phyloP scores from a whole-genome alignment of 108 stramenopile genomes.

The Mayamaea pseudoterrestris region DNA sequence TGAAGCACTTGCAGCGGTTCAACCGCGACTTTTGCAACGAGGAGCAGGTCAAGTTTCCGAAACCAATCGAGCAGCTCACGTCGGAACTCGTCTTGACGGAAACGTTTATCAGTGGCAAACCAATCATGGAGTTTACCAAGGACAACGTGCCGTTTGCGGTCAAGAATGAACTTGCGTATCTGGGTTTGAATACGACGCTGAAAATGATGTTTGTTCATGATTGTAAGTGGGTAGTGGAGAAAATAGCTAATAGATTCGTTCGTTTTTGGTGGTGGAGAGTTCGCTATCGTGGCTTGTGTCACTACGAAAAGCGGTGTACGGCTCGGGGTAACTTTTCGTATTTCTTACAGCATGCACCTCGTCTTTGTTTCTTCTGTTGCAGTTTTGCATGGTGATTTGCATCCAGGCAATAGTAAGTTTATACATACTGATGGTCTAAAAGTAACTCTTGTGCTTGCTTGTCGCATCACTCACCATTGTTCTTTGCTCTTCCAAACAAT shows the following conservation, averaged over 20 bases:
- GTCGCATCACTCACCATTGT: too few relatives aligned
- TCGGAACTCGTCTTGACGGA: constrained; percentile 63
- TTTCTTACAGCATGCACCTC: too few relatives aligned
- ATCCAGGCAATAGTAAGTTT: too few relatives aligned
- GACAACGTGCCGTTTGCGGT: constrained; percentile 2
- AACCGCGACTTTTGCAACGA: constrained; percentile 56
- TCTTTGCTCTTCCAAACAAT: too few relatives aligned
- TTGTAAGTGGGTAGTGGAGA: too few relatives aligned
- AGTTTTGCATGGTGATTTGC: constrained; percentile 74
- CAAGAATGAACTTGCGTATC: constrained; percentile 30
- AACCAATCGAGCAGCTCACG: constrained; percentile 62
- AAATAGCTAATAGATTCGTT: constrained; percentile 3
- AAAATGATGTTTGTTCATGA: constrained; percentile 82
- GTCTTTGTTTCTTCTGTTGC: constrained; percentile 3
- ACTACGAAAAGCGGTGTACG: too few relatives aligned
- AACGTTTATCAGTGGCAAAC: constrained; percentile 73
- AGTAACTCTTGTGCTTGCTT: too few relatives aligned
- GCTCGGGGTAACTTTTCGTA: too few relatives aligned
- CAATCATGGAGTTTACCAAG: constrained; percentile 57
- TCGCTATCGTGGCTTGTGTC: too few relatives aligned
- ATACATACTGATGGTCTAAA: too few relatives aligned
- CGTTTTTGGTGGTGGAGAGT: too few relatives aligned
- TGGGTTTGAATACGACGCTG: constrained; percentile 69
- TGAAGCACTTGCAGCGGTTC: constrained; percentile 58
- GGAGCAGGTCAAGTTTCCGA: constrained; percentile 51